phyloP scores from a whole-genome alignment of 2,329 filamentous ascomycete species.

The Pseudogymnoascus pannorum region DNA sequence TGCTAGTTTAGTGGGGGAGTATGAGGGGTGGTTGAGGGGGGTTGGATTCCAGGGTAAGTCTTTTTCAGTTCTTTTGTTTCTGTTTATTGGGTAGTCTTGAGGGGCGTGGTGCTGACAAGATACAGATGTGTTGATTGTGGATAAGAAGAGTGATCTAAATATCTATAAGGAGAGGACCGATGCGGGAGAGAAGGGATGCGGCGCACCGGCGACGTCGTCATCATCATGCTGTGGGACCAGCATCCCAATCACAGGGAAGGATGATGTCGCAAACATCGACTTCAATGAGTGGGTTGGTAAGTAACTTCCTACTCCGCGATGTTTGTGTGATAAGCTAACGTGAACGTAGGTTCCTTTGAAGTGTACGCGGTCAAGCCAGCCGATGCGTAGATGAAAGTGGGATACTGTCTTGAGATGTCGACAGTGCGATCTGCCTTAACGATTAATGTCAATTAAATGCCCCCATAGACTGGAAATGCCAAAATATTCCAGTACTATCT shows the following conservation, averaged over 20 bases:
- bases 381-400: background rate
- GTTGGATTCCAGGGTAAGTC: constrained; percentile 43
- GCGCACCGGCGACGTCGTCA: constrained; percentile 11
- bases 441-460: constrained; percentile 3
- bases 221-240: constrained; percentile 13
- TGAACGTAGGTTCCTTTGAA: constrained; percentile 37
- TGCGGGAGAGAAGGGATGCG: constrained; percentile 12
- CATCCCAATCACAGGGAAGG: constrained; percentile 6
- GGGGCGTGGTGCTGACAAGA: background rate
- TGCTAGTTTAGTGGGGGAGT: constrained; percentile 44
- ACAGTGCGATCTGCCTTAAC: background rate
- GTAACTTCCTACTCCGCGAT: constrained; percentile 19
- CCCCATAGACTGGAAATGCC: background rate
- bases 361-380: constrained; percentile 41
- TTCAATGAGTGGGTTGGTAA: constrained; percentile 45
- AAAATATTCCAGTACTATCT: background rate
- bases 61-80: background rate
- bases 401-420: background rate
- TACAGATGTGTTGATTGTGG: constrained; percentile 37
- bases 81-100: background rate
- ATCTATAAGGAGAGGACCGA: constrained; percentile 33
- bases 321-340: background rate
- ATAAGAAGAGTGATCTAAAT: constrained; percentile 41
- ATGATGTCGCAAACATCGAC: constrained; percentile 29
- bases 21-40: constrained; percentile 42